Evolutionary conservation across 495 filamentous ascomycete genomes (phyloP).

Genomic region (Aspergillus ellipticus): DNA sequence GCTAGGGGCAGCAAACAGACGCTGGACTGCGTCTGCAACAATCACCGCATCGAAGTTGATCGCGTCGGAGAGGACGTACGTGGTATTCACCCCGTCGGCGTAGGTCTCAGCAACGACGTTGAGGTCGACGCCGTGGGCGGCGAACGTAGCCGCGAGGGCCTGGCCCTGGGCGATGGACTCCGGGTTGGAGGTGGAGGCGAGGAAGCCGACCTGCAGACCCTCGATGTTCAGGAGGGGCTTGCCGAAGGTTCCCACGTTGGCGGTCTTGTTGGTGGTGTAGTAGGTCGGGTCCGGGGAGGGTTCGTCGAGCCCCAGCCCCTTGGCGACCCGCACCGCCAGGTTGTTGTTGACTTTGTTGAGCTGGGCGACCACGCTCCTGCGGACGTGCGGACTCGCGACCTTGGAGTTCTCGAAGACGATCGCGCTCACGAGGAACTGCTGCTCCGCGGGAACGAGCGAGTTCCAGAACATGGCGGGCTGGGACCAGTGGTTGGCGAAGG

Average conservation of each 20-base stretch:
- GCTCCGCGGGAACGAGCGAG: neutral
- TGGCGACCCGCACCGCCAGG: neutral
- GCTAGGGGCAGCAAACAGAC: neutral
- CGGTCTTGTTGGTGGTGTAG: neutral
- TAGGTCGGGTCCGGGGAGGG: neutral
- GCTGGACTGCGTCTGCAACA: neutral
- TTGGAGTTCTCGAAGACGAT: slow-evolving; percentile 2
- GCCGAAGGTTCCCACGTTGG: neutral
- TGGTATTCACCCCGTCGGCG: neutral
- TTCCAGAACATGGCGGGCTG: slow-evolving; percentile 1
- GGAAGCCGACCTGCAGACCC: neutral
- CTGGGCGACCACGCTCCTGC: neutral
- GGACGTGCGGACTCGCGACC: neutral
- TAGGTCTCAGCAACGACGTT: neutral
- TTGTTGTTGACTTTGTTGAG: neutral
- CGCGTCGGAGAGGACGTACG: neutral
- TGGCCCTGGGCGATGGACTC: neutral
- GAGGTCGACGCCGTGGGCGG: neutral
- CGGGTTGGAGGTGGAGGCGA: neutral
- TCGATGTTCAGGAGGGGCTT: neutral
- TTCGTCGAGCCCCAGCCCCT: neutral
- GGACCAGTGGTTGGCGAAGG: slow-evolving; percentile 1
- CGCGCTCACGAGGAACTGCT: neutral
- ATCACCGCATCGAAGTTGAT: neutral
- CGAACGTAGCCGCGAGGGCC: neutral